Evolutionary conservation across 805 yeast genomes (phyloP).

Genomic region (Torulaspora quercuum): DNA sequence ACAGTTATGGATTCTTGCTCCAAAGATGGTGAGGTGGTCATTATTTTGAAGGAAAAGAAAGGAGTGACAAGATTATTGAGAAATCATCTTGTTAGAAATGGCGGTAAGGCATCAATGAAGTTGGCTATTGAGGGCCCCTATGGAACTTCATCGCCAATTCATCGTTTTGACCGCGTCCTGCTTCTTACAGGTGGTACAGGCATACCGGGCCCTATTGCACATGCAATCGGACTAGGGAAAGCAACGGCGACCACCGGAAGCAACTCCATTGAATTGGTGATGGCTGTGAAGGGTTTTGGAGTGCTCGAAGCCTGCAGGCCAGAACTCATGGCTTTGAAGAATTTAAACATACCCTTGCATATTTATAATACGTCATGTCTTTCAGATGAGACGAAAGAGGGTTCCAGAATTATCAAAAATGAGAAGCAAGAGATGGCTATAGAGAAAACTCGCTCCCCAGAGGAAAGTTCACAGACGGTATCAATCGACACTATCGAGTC

Average conservation of each 20-base stretch:
- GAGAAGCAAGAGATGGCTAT: too few relatives aligned
- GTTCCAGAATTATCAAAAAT: too few relatives aligned
- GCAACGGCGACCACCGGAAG: slow-evolving; percentile 9
- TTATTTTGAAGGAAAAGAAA: slow-evolving; percentile 45
- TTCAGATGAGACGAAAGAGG: too few relatives aligned
- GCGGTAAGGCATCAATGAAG: slow-evolving; percentile 32
- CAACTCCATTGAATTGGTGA: slow-evolving; percentile 16
- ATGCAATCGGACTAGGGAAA: slow-evolving; percentile 40
- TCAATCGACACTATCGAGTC: too few relatives aligned
- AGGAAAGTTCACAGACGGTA: too few relatives aligned
- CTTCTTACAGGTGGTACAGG: slow-evolving; percentile 75
- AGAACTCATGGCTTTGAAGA: slow-evolving; percentile 17
- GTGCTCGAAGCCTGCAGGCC: slow-evolving; percentile 21
- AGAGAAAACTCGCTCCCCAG: too few relatives aligned
- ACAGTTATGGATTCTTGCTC: slow-evolving; percentile 42
- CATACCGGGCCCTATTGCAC: slow-evolving; percentile 57
- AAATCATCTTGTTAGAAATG: slow-evolving; percentile 34
- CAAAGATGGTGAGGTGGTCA: slow-evolving; percentile 36
- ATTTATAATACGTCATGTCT: slow-evolving; percentile 22
- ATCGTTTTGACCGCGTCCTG: slow-evolving; percentile 51
- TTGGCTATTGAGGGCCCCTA: slow-evolving; percentile 66
- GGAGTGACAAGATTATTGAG: slow-evolving; percentile 43
- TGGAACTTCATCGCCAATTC: slow-evolving; percentile 51
- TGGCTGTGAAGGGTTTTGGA: slow-evolving; percentile 17
- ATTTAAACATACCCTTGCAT: slow-evolving; percentile 18